Evolutionary conservation across 331 rosid species (phyloP).

Genomic region (Malus hybrid): DNA sequence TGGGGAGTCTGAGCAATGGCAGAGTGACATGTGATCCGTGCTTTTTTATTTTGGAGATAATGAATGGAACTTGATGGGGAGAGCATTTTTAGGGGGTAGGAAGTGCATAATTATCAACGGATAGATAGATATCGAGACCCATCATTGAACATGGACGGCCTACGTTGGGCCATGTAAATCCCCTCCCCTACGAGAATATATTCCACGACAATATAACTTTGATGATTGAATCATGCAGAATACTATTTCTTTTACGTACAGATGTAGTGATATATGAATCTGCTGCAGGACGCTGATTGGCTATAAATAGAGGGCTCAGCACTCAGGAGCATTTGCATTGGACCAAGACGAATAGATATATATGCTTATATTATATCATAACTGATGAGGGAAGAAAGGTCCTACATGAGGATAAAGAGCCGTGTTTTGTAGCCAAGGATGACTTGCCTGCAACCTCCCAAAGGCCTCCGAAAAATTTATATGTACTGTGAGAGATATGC

Average conservation of each 20-base stretch:
- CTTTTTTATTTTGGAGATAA: background rate
- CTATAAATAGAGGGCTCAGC: conserved; percentile 20
- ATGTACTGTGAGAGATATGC: too few species aligned
- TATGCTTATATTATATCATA: background rate
- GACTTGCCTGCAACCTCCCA: conserved; percentile 45
- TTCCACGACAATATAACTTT: conserved; percentile 25
- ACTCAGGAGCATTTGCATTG: background rate
- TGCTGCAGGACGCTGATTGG: background rate
- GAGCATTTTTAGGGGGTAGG: conserved; percentile 1
- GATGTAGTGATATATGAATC: background rate
- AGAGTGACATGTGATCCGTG: conserved; percentile 20
- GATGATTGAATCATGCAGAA: conserved; percentile 15
- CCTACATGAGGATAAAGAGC: conserved; percentile 46
- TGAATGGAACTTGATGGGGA: background rate
- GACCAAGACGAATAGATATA: background rate
- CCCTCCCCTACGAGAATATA: conserved; percentile 27
- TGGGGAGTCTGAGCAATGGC: conserved; percentile 15
- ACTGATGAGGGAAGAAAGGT: conserved; percentile 20
- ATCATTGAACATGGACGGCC: conserved; percentile 25
- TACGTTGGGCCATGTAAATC: conserved; percentile 28
- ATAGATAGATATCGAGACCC: background rate
- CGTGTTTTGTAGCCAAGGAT: conserved; percentile 60
- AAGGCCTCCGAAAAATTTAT: background rate
- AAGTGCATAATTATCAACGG: background rate
- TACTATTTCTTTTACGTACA: background rate